Percentiles rank a stretch among this genome's conserved stretches.
Evolutionary conservation across 2,329 filamentous ascomycete genomes (phyloP).

Genomic region (Aspergillus glaucus): DNA sequence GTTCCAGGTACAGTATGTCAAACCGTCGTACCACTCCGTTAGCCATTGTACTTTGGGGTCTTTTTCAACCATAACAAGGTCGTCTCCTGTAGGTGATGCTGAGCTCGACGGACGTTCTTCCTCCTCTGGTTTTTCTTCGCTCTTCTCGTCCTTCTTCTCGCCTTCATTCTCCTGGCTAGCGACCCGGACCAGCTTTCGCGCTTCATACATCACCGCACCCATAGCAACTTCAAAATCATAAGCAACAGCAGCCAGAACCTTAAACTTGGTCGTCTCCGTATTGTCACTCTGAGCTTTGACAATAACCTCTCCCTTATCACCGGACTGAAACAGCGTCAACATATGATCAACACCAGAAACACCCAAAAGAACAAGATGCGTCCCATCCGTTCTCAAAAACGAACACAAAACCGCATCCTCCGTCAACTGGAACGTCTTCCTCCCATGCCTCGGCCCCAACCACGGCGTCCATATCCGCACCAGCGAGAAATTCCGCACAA

Average conservation of each 20-base stretch:
- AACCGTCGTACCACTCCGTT: constrained; percentile 83
- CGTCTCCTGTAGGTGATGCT: constrained; percentile 32
- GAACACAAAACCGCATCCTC: constrained; percentile 73
- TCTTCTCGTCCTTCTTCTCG: constrained; percentile 9
- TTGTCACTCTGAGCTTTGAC: constrained; percentile 69
- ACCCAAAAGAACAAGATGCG: constrained; percentile 70
- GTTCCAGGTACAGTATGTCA: constrained; percentile 98
- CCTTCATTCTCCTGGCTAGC: constrained; percentile 9
- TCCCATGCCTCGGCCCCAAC: constrained; percentile 83
- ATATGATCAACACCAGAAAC: constrained; percentile 69
- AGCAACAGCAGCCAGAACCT: constrained; percentile 65
- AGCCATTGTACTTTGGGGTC: constrained; percentile 54
- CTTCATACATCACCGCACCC: constrained; percentile 79
- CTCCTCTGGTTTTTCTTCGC: constrained; percentile 7
- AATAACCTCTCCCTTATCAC: constrained; percentile 58
- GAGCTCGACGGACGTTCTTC: constrained; percentile 9
- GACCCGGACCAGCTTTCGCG: constrained; percentile 56
- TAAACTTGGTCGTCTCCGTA: constrained; percentile 47
- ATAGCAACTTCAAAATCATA: constrained; percentile 68
- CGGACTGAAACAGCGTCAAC: constrained; percentile 62
- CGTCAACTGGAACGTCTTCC: constrained; percentile 58
- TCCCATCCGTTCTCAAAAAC: constrained; percentile 66
- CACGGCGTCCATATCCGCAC: constrained; percentile 76
- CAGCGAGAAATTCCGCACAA: constrained; percentile 72
- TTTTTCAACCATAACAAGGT: constrained; percentile 39